Base-by-base conservation (phyloP, 2,329 filamentous ascomycete genomes). In the Fusarium pseudonygamai region DNA sequence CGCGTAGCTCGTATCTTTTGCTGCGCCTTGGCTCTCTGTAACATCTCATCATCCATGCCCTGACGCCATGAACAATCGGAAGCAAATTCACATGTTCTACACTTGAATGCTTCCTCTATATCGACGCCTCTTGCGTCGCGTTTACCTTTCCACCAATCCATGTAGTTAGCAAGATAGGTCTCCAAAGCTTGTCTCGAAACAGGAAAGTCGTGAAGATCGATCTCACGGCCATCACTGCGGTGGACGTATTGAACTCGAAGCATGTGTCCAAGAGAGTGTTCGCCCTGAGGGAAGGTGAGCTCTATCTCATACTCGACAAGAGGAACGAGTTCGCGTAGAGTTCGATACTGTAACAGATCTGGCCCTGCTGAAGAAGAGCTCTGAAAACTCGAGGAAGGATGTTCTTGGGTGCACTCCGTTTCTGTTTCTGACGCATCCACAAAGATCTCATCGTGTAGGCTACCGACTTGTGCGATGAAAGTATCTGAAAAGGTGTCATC, bases 81-180 rank as follows among this genome's bases (percentile, higher is more conserved):
- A 0, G 87, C 89, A 80, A 98, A 98, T 74, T 97, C 94, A 78
- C 96, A 98, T 30, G 87, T 90, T 26, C 90, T 85, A 80, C 96
- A 98, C 81, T 98, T 98, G 83, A 92, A 97, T 0, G 94, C 93
- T 75, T 98, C 95, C 77, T 95, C 92, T 12, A 97, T 87, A 12
- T 89, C 87, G 6, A 98, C 95, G 0, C 96, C 96, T 13, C 87
- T 86, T 0, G 95, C 90, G 56, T 88, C 83, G 22, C 95, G 85
- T 75, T 92, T 86, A 2, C 95, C 96, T 37, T 89, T 90, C 96
- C 96, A 98, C 94, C 94, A 98, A n/a, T 86, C 81, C 88, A 98
- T 90, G 72, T 93, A 91, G 6, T 89, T 86, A 1, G 83, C 79
- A 7, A 97, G 80, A 78, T 97, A 97, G 3, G 81, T 82, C 16